Evolutionary conservation across 352 stramenopile species (phyloP), one percentile per base, ranked within the genome.

Genomic region (Globisporangium nunn): DNA sequence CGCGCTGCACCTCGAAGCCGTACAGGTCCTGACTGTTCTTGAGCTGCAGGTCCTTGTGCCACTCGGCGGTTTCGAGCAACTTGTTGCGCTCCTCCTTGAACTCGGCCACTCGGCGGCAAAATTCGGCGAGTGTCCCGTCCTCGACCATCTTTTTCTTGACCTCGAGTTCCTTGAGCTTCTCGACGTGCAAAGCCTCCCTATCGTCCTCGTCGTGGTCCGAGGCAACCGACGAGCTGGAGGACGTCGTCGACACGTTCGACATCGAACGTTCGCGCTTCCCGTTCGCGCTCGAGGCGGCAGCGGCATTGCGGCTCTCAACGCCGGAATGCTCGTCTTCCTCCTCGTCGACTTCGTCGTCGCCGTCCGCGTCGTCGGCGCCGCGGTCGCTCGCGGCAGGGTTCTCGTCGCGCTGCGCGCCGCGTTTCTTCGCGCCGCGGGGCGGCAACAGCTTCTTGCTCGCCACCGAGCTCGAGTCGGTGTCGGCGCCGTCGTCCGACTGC

Each of bases 61-160:
- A 79, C 62, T 91, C 78, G 2, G 83, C 83, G 0, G 68, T 84
- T 59, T 91, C 75, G 45, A 93, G 66, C 56, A 89, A 54, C 4
- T 76, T 75, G 44, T 85, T 88, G 54, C 78, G 76, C 53, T 93
- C 81, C 45, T 91, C 78, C 59, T 93, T 93, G 57, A 89, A 93
- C 50, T 87, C 83, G 14, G 76, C 79, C 31, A 90, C 81, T n/a
- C 82, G 82, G 17, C 82, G 80, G 40, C 82, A 91, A 68, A 81
- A 92, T 69, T 92, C 82, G 18, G 79, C 78, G 2, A 93, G 76
- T 37, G 80, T 91, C 45, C 82, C 82, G 55, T 90, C 80, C 56
- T 91, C 80, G 41, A 93, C 78, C 80, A 93, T 93, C 46, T 83
- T 71, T 58, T 85, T 81, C 66, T 93, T 93, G 61, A 87, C 81